These are phyloP conservation scores for Flammula alnicola DNA, from an alignment of 1,284 basidiomycete genomes.

Conservation along the genomic window DNA sequence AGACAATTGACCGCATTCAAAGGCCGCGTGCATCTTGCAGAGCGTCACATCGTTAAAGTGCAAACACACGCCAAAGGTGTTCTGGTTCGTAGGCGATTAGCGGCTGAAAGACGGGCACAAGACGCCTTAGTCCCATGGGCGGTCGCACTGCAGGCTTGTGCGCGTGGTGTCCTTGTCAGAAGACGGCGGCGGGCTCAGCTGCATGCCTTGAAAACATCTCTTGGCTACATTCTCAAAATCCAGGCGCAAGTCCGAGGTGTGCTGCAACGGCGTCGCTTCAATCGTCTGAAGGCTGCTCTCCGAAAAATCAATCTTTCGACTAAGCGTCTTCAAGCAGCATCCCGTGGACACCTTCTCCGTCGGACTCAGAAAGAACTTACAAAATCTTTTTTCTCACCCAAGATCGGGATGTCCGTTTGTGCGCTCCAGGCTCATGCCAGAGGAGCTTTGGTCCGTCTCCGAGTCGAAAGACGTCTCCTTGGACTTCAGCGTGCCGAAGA, in stretches of 20 bases:
- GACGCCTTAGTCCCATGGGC: slow-evolving; percentile 59
- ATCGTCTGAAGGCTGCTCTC: slow-evolving; percentile 62
- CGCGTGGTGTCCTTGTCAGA: slow-evolving; percentile 59
- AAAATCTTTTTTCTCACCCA: slow-evolving; percentile 63
- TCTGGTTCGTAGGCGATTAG: slow-evolving; percentile 62
- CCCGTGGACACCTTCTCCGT: slow-evolving; percentile 68
- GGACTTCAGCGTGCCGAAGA: slow-evolving; percentile 46
- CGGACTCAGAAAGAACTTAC: slow-evolving; percentile 60
- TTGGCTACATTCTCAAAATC: slow-evolving; percentile 53
- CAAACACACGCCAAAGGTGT: slow-evolving; percentile 82
- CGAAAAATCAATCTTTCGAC: slow-evolving; percentile 61
- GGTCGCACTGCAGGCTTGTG: slow-evolving; percentile 71
- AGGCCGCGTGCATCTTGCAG: slow-evolving; percentile 79
- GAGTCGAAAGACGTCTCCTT: slow-evolving; percentile 45
- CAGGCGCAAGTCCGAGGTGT: slow-evolving; percentile 84
- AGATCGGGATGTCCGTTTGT: slow-evolving; percentile 62
- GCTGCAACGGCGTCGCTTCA: slow-evolving; percentile 67
- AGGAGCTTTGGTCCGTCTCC: slow-evolving; percentile 42
- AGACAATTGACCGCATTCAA: slow-evolving; percentile 71
- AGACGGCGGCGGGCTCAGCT: slow-evolving; percentile 52
- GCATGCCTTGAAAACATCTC: slow-evolving; percentile 45
- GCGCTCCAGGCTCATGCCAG: slow-evolving; percentile 84
- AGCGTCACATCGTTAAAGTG: slow-evolving; percentile 77
- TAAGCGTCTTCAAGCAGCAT: slow-evolving; percentile 70
- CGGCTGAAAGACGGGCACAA: slow-evolving; percentile 52